Conservation (phyloP, 805 yeast species). For the Candida sonorensis region DNA sequence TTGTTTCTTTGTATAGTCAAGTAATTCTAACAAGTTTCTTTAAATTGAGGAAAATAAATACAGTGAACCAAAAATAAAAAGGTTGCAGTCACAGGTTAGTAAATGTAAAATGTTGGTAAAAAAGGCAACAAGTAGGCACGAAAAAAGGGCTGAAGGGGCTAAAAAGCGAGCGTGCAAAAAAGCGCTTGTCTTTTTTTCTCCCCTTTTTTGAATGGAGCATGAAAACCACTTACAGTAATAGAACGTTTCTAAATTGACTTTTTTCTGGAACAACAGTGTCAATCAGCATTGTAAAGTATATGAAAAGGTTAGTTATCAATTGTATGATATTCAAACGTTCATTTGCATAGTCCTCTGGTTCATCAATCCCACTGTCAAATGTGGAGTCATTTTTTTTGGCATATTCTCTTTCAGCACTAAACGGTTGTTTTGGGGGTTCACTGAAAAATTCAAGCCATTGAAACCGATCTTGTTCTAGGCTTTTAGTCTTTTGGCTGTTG, state of each 20-base stretch:
- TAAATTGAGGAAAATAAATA: too few species aligned
- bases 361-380: neutral
- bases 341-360: neutral
- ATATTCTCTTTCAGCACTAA: neutral
- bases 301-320: constrained; percentile 11
- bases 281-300: constrained; percentile 12
- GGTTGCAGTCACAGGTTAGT: too few species aligned
- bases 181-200: too few species aligned
- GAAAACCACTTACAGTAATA: constrained; percentile 17
- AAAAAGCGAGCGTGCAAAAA: too few species aligned
- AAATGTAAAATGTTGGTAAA: too few species aligned
- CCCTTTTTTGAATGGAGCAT: neutral
- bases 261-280: constrained; percentile 17
- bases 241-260: constrained; percentile 16
- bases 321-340: constrained; percentile 8
- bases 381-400: too few species aligned
- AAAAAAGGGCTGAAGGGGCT: too few species aligned
- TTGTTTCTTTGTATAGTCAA: neutral
- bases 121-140: too few species aligned
- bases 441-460: constrained; percentile 14
- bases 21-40: neutral
- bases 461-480: too few species aligned
- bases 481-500: too few species aligned
- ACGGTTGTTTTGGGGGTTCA: constrained; percentile 6
- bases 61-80: too few species aligned